A percentile compares a stretch with the other conserved stretches of the same genome.
Evolutionary conservation across 1,139 yeast genomes (phyloP).

Genomic region (Geotrichum klebahnii): DNA sequence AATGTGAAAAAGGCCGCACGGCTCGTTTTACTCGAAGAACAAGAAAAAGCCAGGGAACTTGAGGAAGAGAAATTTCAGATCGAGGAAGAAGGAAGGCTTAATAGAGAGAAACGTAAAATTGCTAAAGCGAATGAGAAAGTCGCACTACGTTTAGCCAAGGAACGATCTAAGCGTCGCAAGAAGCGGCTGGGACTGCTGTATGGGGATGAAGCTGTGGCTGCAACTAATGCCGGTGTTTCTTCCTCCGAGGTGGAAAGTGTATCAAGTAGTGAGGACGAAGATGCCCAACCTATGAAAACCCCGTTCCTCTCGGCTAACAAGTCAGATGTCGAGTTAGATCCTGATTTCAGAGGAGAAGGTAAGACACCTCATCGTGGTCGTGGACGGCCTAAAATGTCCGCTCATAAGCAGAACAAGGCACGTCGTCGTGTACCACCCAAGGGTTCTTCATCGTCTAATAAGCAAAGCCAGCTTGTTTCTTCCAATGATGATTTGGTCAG

Average conservation of each 20-base stretch:
- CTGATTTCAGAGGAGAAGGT: too few relatives aligned
- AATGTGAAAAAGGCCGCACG: neutral
- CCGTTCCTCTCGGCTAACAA: too few relatives aligned
- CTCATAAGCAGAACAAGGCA: too few relatives aligned
- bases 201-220: neutral
- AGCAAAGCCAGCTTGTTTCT: too few relatives aligned
- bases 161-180: neutral
- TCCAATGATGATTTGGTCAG: too few relatives aligned
- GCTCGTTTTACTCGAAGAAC: neutral
- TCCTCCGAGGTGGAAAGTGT: conserved; percentile 8
- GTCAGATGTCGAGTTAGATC: too few relatives aligned
- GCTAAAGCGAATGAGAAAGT: neutral
- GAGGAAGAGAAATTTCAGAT: neutral
- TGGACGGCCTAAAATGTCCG: too few relatives aligned
- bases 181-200: neutral
- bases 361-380: too few relatives aligned
- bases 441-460: too few relatives aligned
- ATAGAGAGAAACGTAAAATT: neutral
- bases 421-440: too few relatives aligned
- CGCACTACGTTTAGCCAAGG: neutral
- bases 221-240: neutral
- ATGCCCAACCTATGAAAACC: too few relatives aligned
- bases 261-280: conserved; percentile 13
- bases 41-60: neutral
- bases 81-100: neutral